Evolutionary conservation across 805 yeast genomes (phyloP).

Genomic region (Torulaspora microellipsoides): DNA sequence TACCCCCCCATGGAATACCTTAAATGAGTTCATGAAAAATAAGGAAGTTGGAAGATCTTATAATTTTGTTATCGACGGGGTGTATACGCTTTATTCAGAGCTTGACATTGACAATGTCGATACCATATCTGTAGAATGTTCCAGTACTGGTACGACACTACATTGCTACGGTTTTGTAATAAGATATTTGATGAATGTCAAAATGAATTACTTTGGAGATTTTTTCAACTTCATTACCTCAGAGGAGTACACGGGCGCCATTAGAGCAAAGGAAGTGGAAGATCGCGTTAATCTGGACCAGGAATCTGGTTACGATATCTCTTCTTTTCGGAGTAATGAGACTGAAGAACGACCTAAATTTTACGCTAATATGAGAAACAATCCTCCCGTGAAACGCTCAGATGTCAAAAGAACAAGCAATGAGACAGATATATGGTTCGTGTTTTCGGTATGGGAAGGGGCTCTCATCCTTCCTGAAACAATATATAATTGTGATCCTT

Average conservation of each 20-base stretch:
- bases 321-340: not conserved
- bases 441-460: conserved; percentile 67
- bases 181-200: conserved; percentile 65
- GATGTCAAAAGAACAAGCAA: conserved; percentile 49
- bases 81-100: conserved; percentile 55
- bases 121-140: conserved; percentile 57
- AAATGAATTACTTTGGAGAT: conserved; percentile 90
- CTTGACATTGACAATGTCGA: conserved; percentile 67
- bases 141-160: conserved; percentile 62
- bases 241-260: conserved; percentile 60
- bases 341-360: conserved; percentile 2
- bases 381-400: conserved; percentile 14
- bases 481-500: conserved; percentile 59
- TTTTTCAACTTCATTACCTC: conserved; percentile 75
- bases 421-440: conserved; percentile 72
- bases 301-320: conserved; percentile 2
- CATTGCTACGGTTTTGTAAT: conserved; percentile 76
- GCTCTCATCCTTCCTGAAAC: conserved; percentile 68
- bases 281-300: conserved; percentile 2
- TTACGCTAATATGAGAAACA: not conserved
- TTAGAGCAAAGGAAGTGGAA: conserved; percentile 8
- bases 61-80: conserved; percentile 58
- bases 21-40: conserved; percentile 60
- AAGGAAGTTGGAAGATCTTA: conserved; percentile 64
- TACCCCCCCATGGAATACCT: conserved; percentile 92